A percentile compares a stretch with the other conserved stretches of the same genome.
These are phyloP conservation scores for Leccinellum luteum DNA, from an alignment of 768 basidiomycete species.

Conservation along the genomic window DNA sequence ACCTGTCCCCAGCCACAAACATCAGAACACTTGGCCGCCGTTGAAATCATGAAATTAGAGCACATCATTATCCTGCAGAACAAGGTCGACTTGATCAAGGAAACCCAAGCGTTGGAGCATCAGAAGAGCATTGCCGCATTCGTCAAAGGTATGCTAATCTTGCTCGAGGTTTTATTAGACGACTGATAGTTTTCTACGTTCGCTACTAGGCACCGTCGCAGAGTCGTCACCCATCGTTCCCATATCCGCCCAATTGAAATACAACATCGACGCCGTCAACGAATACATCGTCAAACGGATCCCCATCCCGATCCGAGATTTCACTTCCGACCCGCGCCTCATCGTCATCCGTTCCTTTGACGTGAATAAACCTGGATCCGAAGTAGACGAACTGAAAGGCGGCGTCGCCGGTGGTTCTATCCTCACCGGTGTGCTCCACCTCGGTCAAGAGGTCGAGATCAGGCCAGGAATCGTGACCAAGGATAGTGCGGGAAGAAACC, in stretches of 20 bases:
- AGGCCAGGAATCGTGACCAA: conserved; percentile 96
- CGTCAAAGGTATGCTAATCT: conserved; percentile 69
- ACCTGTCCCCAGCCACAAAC: conserved; percentile 99
- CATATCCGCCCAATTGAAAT: conserved; percentile 97
- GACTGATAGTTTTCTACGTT: neutral
- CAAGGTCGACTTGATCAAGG: conserved; percentile 98
- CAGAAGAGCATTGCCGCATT: conserved; percentile 95
- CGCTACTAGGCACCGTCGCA: conserved; percentile 90
- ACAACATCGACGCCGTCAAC: conserved; percentile 99
- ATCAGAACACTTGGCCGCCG: conserved; percentile 95
- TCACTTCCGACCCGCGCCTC: conserved; percentile 84
- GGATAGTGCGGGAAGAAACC: conserved; percentile 83
- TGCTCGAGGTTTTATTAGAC: neutral
- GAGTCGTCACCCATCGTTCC: conserved; percentile 97
- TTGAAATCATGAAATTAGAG: conserved; percentile 99
- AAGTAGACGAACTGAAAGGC: conserved; percentile 95
- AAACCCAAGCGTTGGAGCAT: conserved; percentile 90
- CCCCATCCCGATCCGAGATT: conserved; percentile 92
- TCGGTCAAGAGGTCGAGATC: conserved; percentile 95
- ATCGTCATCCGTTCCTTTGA: conserved; percentile 99
- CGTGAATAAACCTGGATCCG: conserved; percentile 98
- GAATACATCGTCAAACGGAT: conserved; percentile 98
- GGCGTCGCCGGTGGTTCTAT: conserved; percentile 98
- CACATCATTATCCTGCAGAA: conserved; percentile 98
- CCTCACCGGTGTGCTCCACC: conserved; percentile 82